Evolutionary conservation across 257 asterid genomes (phyloP), one percentile per base, ranked within the genome.

Genomic region (Thymus quinquecostatus): DNA sequence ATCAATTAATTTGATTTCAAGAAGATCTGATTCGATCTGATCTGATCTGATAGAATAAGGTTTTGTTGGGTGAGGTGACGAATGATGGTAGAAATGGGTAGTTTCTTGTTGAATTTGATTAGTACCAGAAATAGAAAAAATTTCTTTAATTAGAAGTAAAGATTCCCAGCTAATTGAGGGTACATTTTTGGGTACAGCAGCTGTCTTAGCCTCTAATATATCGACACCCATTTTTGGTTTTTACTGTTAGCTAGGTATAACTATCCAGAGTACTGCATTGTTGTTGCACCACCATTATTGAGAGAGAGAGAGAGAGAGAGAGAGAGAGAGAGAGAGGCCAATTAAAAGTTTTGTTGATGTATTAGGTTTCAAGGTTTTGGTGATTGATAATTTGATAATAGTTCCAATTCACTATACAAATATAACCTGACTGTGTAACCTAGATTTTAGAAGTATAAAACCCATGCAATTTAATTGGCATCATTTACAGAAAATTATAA

Each of bases 131-230:
- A 45, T 61, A 27, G 71, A 62, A 44, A 63, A 21, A 8, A 6
- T 70, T 47, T 14, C 76, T 58, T 76, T 76, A 64, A 56, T 48
- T 8, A 54, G 68, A 71, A 57, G 29, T 27, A 48, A 36, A 64
- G 9, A 41, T 77, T 59, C 64, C 64, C 48, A 43, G 8, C 27
- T 56, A 65, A 21, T 43, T 40, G 21, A n/a, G 58, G 41, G 65
- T 49, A 71, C 76, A 49, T 5, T 27, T 71, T 50, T 32, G 2
- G 53, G 40, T 55, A 45, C 60, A 36, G 4, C 11, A 14, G 11
- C 27, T 58, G 59, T 48, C 59, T 32, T 57, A 29, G 47, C 67
- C 66, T 55, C 4, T 45, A 58, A 40, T 28, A 59, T 40, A 57
- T 67, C 30, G 41, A 33, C 72, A 65, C 12, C 49, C 32, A 13